Base-by-base conservation (phyloP, 257 asterid genomes). In the Solanum virginianum region DNA sequence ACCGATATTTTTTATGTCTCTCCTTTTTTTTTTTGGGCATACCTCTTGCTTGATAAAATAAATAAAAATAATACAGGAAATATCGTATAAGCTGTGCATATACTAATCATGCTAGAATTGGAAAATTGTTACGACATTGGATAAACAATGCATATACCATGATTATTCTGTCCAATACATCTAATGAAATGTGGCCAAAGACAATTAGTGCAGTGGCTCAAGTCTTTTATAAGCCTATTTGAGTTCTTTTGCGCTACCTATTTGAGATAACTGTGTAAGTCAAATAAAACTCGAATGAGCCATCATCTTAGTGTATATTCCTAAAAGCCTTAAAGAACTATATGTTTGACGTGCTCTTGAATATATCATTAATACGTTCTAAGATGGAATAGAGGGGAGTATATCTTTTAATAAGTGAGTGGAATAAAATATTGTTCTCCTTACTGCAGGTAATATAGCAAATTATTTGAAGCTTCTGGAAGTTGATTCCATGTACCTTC, bases 381-480 rank as follows among this genome's bases (percentile, higher is more conserved):
- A 26, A 26, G 65, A 79, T 79, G 0, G 65, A 17, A 53, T 0
- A n/a, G 65, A 15, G 11, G 82, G 11, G 26, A 16, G 63, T 53
- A 53, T 51, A 79, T 26, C 29, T 51, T 53, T 53, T 79, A 16
- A 53, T 16, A 79, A 16, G 17, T 26, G 59, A 79, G 82, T 53
- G 16, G 7, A 51, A 26, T 77, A 77, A 75, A 49, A 26, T 53
- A 15, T 49, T 79, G 63, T 86, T 85, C 82, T 87, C 62, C 84
- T 86, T 88, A 88, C 88, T 84, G 80, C 91, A 96, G 99, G 99
- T 85, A 94, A 89, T 85, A 88, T 96, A 57, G 98, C 95, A 72
- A 94, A 87, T 87, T 94, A 93, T 91, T 88, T 96, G 91, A 96
- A 94, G 92, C 95, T 96, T 88, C 89, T 94, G 92, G 99, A 94